Conservation (phyloP, 768 basidiomycete species). For the Macrocybe gigantea region DNA sequence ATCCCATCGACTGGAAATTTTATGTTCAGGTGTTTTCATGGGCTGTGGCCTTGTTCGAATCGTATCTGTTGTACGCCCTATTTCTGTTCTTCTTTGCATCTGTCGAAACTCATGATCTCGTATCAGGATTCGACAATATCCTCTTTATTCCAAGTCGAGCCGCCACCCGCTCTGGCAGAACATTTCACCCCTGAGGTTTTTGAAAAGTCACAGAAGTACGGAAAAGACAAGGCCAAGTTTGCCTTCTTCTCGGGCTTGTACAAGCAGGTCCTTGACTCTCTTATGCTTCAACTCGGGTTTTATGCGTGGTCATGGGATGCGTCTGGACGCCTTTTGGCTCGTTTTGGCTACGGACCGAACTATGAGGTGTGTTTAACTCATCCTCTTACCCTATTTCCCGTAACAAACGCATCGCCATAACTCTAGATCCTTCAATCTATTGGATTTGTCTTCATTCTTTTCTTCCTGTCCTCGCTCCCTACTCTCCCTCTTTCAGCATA, state of each 20-base stretch:
- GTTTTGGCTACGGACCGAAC: constrained; percentile 62
- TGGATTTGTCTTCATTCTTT: constrained; percentile 64
- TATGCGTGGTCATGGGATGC: constrained; percentile 79
- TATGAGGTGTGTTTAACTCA: constrained; percentile 58
- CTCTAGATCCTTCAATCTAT: constrained; percentile 79
- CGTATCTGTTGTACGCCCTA: constrained; percentile 71
- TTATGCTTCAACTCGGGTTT: constrained; percentile 67
- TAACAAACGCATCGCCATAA: not conserved
- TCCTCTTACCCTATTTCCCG: not conserved
- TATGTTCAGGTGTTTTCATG: constrained; percentile 79
- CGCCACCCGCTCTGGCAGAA: constrained; percentile 60
- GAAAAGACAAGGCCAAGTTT: constrained; percentile 84
- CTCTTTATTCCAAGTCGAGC: constrained; percentile 72
- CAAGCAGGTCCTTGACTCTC: constrained; percentile 66
- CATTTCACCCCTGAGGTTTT: constrained; percentile 72
- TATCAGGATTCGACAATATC: constrained; percentile 72
- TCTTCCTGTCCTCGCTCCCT: constrained; percentile 60
- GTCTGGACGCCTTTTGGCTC: constrained; percentile 43
- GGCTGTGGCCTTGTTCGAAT: constrained; percentile 78
- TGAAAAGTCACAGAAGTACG: constrained; percentile 88
- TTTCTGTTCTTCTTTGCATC: constrained; percentile 3
- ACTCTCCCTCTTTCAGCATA: constrained; percentile 75
- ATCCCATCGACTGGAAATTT: constrained; percentile 74
- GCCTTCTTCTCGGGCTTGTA: constrained; percentile 68
- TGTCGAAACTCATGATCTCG: constrained; percentile 1